phyloP scores from a whole-genome alignment of 1,139 yeast genomes.

The Wickerhamomyces sp. region DNA sequence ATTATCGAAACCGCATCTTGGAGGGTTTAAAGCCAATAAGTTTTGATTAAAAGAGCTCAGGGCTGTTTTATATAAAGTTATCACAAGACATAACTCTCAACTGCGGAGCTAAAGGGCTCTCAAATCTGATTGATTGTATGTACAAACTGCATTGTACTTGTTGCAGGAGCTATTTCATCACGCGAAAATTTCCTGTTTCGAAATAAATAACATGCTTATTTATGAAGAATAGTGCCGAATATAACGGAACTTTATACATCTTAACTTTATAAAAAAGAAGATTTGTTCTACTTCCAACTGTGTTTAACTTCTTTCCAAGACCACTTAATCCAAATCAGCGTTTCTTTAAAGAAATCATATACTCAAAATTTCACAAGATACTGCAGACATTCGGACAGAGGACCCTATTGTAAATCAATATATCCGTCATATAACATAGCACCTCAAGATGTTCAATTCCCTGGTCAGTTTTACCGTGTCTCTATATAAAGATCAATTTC shows the following conservation, averaged over 20 bases:
- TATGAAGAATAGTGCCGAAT: not conserved
- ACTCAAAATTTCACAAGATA: too few species aligned
- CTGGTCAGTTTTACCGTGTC: constrained; percentile 2
- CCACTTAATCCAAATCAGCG: too few species aligned
- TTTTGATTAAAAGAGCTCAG: too few species aligned
- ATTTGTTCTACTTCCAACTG: not conserved
- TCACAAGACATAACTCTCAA: too few species aligned
- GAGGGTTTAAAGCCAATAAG: not conserved
- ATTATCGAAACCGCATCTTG: too few species aligned
- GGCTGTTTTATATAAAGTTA: too few species aligned
- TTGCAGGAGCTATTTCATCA: not conserved
- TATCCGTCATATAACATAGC: too few species aligned
- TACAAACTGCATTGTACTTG: not conserved
- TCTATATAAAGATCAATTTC: constrained; percentile 5
- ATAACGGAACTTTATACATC: not conserved
- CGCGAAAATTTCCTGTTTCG: not conserved
- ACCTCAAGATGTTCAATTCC: constrained; percentile 1
- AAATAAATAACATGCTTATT: not conserved
- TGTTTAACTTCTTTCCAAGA: too few species aligned
- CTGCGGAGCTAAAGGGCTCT: too few species aligned
- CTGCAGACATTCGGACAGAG: too few species aligned
- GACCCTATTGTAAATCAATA: too few species aligned
- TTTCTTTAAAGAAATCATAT: too few species aligned
- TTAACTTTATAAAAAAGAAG: not conserved
- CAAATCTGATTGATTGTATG: not conserved